phyloP scores from a whole-genome alignment of 495 filamentous ascomycete genomes.

The Pseudoneurospora amorphoporcata region DNA sequence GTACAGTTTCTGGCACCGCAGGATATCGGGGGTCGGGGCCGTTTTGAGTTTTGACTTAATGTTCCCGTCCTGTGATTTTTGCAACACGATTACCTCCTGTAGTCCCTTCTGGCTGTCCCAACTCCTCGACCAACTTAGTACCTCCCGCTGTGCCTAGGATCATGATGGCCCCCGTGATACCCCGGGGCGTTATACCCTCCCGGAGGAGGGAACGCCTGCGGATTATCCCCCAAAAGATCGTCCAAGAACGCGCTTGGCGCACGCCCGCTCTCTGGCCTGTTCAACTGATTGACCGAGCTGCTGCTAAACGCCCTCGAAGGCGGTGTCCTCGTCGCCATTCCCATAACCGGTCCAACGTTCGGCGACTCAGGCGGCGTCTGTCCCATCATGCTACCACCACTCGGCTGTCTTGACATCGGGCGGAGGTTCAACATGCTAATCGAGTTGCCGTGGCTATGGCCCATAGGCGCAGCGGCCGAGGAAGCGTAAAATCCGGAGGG shows the following conservation, averaged over 20 bases:
- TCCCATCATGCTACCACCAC: slow-evolving; percentile 35
- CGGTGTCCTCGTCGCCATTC: not conserved
- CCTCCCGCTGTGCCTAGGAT: slow-evolving; percentile 12
- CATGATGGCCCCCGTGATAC: slow-evolving; percentile 1
- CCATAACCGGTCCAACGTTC: slow-evolving; percentile 17
- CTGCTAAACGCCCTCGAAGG: slow-evolving; percentile 40
- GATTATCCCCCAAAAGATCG: slow-evolving; percentile 67
- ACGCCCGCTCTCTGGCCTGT: slow-evolving; percentile 54
- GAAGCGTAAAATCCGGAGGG: slow-evolving; percentile 90
- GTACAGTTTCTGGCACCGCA: not conserved
- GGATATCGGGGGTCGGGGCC: not conserved
- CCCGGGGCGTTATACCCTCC: slow-evolving; percentile 4
- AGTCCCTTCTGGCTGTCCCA: not conserved
- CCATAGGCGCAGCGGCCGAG: slow-evolving; percentile 31
- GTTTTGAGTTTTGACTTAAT: not conserved
- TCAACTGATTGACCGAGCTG: slow-evolving; percentile 56
- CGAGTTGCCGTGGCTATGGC: slow-evolving; percentile 33
- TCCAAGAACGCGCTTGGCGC: slow-evolving; percentile 90
- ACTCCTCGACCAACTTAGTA: not conserved
- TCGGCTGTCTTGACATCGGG: slow-evolving; percentile 30
- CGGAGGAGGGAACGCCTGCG: slow-evolving; percentile 27
- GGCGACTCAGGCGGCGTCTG: slow-evolving; percentile 64
- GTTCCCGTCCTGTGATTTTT: not conserved
- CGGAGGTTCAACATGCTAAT: slow-evolving; percentile 46
- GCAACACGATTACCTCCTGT: not conserved